A percentile compares a stretch with the other conserved stretches of the same genome.
Conservation (phyloP, 495 filamentous ascomycete genomes). For the Aspergillus diversus region DNA sequence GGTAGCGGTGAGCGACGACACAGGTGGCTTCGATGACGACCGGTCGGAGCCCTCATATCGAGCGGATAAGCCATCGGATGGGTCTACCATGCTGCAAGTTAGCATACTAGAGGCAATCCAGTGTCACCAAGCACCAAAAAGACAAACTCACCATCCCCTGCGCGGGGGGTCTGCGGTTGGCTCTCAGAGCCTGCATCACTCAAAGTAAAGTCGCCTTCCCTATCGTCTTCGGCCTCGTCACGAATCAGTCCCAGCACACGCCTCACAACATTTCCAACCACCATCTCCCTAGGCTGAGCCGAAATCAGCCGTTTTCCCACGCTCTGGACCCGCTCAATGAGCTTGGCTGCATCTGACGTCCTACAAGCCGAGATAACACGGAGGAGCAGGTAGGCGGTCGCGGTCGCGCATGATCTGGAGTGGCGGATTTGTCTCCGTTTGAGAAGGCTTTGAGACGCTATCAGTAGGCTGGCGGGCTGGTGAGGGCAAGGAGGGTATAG, state of each 20-base stretch:
- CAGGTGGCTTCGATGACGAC: constrained; percentile 54
- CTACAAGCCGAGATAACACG: constrained; percentile 72
- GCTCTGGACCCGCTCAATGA: constrained; percentile 75
- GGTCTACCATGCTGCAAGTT: constrained; percentile 28
- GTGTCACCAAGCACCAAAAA: background rate
- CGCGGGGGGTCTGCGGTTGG: constrained; percentile 54
- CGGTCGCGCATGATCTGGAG: constrained; percentile 84
- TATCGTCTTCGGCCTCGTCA: constrained; percentile 83
- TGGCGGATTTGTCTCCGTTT: constrained; percentile 88
- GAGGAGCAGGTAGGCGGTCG: constrained; percentile 84
- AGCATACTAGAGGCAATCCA: constrained; percentile 15
- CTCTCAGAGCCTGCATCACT: constrained; percentile 54
- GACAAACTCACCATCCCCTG: constrained; percentile 37
- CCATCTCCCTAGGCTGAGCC: constrained; percentile 86
- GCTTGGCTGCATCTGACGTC: constrained; percentile 71
- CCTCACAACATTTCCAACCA: constrained; percentile 90
- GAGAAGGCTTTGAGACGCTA: constrained; percentile 62
- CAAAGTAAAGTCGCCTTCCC: constrained; percentile 65
- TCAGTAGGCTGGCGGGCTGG: constrained; percentile 23
- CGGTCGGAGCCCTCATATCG: constrained; percentile 17
- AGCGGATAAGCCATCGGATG: constrained; percentile 36
- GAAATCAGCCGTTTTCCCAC: constrained; percentile 74
- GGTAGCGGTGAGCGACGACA: constrained; percentile 57
- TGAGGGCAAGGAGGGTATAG: constrained; percentile 4
- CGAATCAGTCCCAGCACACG: constrained; percentile 88